Percentiles rank a stretch among this genome's conserved stretches.
phyloP scores from a whole-genome alignment of 768 basidiomycete genomes.

The Agrocybe pediades region DNA sequence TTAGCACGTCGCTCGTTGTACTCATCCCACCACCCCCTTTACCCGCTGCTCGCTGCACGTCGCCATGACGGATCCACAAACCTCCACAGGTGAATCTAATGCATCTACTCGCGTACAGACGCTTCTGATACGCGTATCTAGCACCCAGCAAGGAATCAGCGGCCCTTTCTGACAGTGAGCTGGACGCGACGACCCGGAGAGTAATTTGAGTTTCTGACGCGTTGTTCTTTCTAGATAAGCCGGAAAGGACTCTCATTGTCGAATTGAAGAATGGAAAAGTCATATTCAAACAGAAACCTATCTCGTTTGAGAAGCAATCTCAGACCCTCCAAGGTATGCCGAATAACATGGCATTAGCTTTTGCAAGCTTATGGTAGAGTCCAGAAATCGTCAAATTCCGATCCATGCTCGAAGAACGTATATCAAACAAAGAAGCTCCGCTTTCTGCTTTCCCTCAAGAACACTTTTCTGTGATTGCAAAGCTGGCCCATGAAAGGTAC shows the following conservation, averaged over 20 bases:
- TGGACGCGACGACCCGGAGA: conserved; percentile 24
- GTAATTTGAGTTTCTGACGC: conserved; percentile 22
- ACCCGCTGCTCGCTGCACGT: conserved; percentile 27
- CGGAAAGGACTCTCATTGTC: conserved; percentile 44
- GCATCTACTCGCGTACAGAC: not conserved
- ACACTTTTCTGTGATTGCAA: conserved; percentile 75
- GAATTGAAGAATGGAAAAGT: conserved; percentile 81
- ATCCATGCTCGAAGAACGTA: conserved; percentile 62
- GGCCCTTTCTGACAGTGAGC: conserved; percentile 28
- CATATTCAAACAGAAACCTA: conserved; percentile 71
- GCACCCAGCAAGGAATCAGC: conserved; percentile 8
- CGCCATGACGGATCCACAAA: conserved; percentile 37
- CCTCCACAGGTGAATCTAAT: conserved; percentile 32
- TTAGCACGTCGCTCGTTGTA: conserved; percentile 14
- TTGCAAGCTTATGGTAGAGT: not conserved
- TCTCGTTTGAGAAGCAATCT: conserved; percentile 76
- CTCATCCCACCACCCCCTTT: conserved; percentile 23
- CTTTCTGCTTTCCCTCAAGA: conserved; percentile 65
- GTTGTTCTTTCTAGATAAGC: conserved; percentile 34
- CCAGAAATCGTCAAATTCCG: conserved; percentile 80
- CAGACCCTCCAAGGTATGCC: conserved; percentile 78
- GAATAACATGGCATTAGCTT: not conserved
- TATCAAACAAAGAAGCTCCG: conserved; percentile 48
- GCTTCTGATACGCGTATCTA: conserved; percentile 3
- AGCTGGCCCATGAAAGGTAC: conserved; percentile 86